These are phyloP conservation scores for Singerocomus rubriflavus DNA, from an alignment of 1,284 basidiomycete genomes.

Conservation along the genomic window DNA sequence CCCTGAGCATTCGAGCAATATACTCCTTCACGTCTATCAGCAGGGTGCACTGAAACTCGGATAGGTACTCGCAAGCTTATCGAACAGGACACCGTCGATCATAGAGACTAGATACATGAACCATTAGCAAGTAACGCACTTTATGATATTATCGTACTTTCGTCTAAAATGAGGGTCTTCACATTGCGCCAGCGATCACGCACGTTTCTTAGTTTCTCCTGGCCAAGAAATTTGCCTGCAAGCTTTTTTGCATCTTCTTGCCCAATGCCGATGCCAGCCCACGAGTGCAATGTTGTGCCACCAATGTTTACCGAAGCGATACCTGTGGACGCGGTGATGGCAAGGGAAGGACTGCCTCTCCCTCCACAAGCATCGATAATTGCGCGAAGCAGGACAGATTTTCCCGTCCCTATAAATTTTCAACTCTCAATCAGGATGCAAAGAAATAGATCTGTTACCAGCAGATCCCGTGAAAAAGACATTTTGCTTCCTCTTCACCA, in stretches of 20 bases:
- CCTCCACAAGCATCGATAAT: conserved; percentile 70
- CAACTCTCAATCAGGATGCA: background rate
- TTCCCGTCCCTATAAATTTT: conserved; percentile 77
- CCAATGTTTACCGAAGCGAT: conserved; percentile 96
- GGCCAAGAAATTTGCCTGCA: conserved; percentile 57
- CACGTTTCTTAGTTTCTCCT: conserved; percentile 67
- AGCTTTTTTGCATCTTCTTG: conserved; percentile 65
- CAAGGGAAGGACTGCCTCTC: conserved; percentile 68
- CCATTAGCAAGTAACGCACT: conserved; percentile 1
- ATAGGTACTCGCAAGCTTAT: conserved; percentile 58
- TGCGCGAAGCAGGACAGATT: conserved; percentile 89
- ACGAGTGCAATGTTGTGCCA: conserved; percentile 91
- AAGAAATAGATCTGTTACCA: conserved; percentile 40
- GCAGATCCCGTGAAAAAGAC: conserved; percentile 86
- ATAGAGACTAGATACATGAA: conserved; percentile 74
- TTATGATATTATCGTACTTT: conserved; percentile 53
- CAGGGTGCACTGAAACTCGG: background rate
- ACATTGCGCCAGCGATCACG: conserved; percentile 68
- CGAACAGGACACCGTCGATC: conserved; percentile 92
- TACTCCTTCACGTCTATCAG: conserved; percentile 33
- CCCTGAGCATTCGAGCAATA: conserved; percentile 64
- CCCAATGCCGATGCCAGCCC: conserved; percentile 87
- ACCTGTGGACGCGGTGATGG: conserved; percentile 89
- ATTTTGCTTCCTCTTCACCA: conserved; percentile 50
- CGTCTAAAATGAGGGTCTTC: conserved; percentile 90